Evolutionary conservation across 2,329 filamentous ascomycete species (phyloP), one percentile per base, ranked within the genome.

Genomic region (Triangularia verruculosa): DNA sequence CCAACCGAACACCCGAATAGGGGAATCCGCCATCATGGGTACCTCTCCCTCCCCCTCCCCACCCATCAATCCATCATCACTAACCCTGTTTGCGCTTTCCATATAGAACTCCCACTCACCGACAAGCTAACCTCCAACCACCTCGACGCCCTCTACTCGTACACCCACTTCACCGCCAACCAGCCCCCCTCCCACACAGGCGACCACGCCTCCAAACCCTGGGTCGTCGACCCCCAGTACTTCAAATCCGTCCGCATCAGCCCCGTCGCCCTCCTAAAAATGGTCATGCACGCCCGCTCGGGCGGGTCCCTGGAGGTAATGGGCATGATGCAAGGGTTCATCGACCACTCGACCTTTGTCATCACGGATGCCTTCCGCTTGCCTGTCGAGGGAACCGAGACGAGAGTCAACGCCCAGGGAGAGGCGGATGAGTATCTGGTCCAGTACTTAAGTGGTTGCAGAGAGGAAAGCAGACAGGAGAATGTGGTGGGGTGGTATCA

Each of bases 401-500:
- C 95, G 2, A 85, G 95, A 66, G 95, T 99, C 70, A 99, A 99
- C 75, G 95, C 95, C 0, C 93, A 97, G 73, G 89, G 90, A 69
- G 93, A 98, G 71, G 95, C 94, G 61, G 96, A 98, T 79, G 95
- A 98, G 80, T 99, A 98, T 80, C 92, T 98, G 82, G 88, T 97
- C 61, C 86, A 91, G 69, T 98, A 96, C 74, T 83, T 96, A 27
- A 83, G 89, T 70, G 81, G 88, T 2, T 90, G 89, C 70, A 85
- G 94, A 64, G 88, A 93, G 73, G 91, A 80, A 84, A 92, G 75
- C 69, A 81, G 93, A 62, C 82, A 89, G 75, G 95, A 99, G 78
- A 98, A 99, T 75, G 91, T 92, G 0, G 90, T 99, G 15, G 95
- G 95, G 17, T 99, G 95, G 95, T 99, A 99, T 77, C 95, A 99